Conservation (phyloP, 1,139 yeast species). For the Casaregolazyma lundiana region DNA sequence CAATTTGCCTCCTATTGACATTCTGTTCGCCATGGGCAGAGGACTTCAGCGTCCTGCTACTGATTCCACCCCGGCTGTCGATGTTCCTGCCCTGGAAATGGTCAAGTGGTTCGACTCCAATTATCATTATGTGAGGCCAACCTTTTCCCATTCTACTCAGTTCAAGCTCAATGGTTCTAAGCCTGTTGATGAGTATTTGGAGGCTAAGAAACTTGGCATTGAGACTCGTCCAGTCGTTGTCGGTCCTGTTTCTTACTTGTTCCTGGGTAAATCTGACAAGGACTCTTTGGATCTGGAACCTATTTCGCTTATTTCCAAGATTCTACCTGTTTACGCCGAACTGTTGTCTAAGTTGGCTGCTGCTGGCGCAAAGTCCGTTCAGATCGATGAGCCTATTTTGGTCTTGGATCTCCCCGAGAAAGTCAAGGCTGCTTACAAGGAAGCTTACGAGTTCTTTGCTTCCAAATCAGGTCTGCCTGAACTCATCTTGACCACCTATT, state of each 20-base stretch:
- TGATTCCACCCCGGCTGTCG: slow-evolving; percentile 82
- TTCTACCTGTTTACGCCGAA: slow-evolving; percentile 89
- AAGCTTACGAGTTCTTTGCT: slow-evolving; percentile 72
- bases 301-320: slow-evolving; percentile 77
- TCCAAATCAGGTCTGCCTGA: slow-evolving; percentile 66
- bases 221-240: slow-evolving; percentile 95
- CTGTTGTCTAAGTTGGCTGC: slow-evolving; percentile 78
- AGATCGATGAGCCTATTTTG: slow-evolving; percentile 95
- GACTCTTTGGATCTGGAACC: slow-evolving; percentile 95
- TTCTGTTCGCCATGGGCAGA: slow-evolving; percentile 98
- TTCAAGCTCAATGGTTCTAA: slow-evolving; percentile 94
- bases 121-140: slow-evolving; percentile 99
- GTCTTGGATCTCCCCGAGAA: slow-evolving; percentile 88
- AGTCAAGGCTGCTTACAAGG: slow-evolving; percentile 79
- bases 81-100: slow-evolving; percentile 99
- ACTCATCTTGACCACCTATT: slow-evolving; percentile 82
- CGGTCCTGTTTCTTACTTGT: slow-evolving; percentile 94
- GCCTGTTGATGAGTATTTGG: slow-evolving; percentile 96
- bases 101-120: slow-evolving; percentile 99
- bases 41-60: slow-evolving; percentile 98
- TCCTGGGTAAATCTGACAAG: slow-evolving; percentile 97
- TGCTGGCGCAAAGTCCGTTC: slow-evolving; percentile 95
- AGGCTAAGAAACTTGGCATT: slow-evolving; percentile 94
- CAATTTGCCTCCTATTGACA: slow-evolving; percentile 85
- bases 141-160: slow-evolving; percentile 89